Evolutionary conservation across 495 filamentous ascomycete species (phyloP), one percentile per base, ranked within the genome.

Genomic region (Talaromyces ruber): DNA sequence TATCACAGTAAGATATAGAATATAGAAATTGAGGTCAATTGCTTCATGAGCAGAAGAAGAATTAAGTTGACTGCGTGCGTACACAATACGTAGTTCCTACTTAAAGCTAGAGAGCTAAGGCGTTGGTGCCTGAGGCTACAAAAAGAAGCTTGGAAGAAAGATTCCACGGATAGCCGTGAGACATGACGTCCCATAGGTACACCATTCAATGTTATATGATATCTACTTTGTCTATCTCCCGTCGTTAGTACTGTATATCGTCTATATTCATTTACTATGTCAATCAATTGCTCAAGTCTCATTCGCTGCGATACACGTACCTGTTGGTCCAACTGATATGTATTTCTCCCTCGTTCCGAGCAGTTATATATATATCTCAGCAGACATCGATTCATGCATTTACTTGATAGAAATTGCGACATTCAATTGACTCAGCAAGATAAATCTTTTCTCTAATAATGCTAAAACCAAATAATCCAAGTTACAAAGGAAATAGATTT

Each of bases 401-500:
- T n/a, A n/a, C 30, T 32, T 4, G 30, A 32, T 32, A 32, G 34
- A 18, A 8, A 18, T 18, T 45, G 39, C 39, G n/a, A n/a, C n/a
- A n/a, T n/a, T n/a, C n/a, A 21, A 3, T 47, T 21, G 6, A 22
- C 18, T 47, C 34, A 21, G n/a, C 7, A 8, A 21, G 18, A 47
- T 47, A 47, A 47, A 21, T 21, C 43, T 47, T 47, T 47, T 47
- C 43, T 47, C 43, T 47, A 47, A 37, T 2, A 37, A 47, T 7
- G 43, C 43, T 47, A 54, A 22, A 54, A 52, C n/a, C 21, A 47
- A 8, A 47, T 47, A 59, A 24, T 59, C 57, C 24, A 59, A 71
- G 65, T 73, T 73, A 79, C 75, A 79, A 78, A 77, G 66, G 71
- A 76, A 67, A 80, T 78, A 75, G 66, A 77, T 76, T n/a, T 72